Conservation (phyloP, 805 yeast genomes). For the Kregervanrija fluxuum region DNA sequence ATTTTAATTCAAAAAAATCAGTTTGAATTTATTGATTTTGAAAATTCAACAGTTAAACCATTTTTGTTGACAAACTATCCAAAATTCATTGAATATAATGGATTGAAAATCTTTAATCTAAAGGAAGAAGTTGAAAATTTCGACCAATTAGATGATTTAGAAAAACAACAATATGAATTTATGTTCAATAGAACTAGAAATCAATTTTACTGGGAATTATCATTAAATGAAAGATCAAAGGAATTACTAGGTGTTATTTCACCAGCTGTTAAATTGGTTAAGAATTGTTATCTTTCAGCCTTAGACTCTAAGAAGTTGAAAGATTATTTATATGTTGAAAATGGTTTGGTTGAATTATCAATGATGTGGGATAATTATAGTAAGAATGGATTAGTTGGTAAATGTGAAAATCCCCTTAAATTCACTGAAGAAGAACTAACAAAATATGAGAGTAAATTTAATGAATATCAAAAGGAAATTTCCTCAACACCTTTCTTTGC, state of each 20-base stretch:
- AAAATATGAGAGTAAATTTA: slow-evolving; percentile 49
- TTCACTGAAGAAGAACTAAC: slow-evolving; percentile 54
- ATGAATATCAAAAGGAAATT: slow-evolving; percentile 60
- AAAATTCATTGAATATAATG: slow-evolving; percentile 76
- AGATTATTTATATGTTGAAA: slow-evolving; percentile 60
- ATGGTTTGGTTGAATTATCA: slow-evolving; percentile 55
- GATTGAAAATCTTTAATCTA: slow-evolving; percentile 76
- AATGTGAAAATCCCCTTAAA: slow-evolving; percentile 48
- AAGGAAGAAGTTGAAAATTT: slow-evolving; percentile 69
- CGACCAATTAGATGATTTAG: slow-evolving; percentile 58
- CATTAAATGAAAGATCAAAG: slow-evolving; percentile 56
- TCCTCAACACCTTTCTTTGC: slow-evolving; percentile 77
- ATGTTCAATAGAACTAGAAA: slow-evolving; percentile 88
- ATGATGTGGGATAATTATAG: slow-evolving; percentile 64
- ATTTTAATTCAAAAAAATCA: slow-evolving; percentile 45
- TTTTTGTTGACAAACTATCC: slow-evolving; percentile 75
- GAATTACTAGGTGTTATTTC: slow-evolving; percentile 75
- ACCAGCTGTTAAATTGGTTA: slow-evolving; percentile 68
- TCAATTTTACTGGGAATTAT: slow-evolving; percentile 80
- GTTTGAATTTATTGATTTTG: slow-evolving; percentile 70
- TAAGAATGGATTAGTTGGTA: slow-evolving; percentile 47
- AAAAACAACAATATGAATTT: slow-evolving; percentile 74
- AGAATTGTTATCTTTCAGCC: slow-evolving; percentile 55
- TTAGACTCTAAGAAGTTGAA: slow-evolving; percentile 49
- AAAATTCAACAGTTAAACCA: slow-evolving; percentile 75